Base-by-base conservation (phyloP, 2,329 filamentous ascomycete species). In the Talaromyces verruculosus region DNA sequence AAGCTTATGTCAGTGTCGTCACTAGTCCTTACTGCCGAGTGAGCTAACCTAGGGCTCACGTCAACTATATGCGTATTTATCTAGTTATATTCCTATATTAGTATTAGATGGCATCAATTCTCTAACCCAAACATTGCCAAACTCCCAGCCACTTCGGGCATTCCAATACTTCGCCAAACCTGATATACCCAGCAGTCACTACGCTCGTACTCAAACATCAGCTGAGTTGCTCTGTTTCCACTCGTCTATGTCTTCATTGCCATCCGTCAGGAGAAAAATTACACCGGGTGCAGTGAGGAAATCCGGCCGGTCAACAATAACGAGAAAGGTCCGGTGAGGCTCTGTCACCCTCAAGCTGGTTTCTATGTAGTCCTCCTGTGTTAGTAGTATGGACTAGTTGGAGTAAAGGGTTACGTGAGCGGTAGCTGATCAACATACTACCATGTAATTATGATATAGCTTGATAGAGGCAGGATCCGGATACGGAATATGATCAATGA, bases 101-200 rank as follows among this genome's bases (percentile, higher is more conserved):
- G 22, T 25, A 25, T 25, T 30, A 59, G 37, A 30, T 59, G 28
- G 37, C 19, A 59, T 59, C 35, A 59, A 30, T 43, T 8, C 17
- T 57, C 47, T 17, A 35, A 15, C 43, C 3, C 17, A 35, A 63
- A 30, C 47, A 63, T 63, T 30, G 30, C 57, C 58, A 65, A 33
- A 28, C 64, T 65, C 17, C 57, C 41, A 51, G 64, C 64, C 55
- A 61, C 64, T 55, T 61, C 64, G 33, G 55, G 28, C 57, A 65
- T 65, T 15, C 55, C 64, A 49, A 19, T 57, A 53, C 64, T 65
- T 59, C 57, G 64, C 64, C 64, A 65, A 39, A 65, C 57, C 35
- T 65, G 55, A 41, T 39, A 39, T 13, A 28, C 3, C 33, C 60
- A 61, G 39, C 43, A 65, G 35, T 61, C 58, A 35, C 37, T 37